These are phyloP conservation scores for Dioscorea alata DNA, from an alignment of 106 monocot species.

Conservation along the genomic window DNA sequence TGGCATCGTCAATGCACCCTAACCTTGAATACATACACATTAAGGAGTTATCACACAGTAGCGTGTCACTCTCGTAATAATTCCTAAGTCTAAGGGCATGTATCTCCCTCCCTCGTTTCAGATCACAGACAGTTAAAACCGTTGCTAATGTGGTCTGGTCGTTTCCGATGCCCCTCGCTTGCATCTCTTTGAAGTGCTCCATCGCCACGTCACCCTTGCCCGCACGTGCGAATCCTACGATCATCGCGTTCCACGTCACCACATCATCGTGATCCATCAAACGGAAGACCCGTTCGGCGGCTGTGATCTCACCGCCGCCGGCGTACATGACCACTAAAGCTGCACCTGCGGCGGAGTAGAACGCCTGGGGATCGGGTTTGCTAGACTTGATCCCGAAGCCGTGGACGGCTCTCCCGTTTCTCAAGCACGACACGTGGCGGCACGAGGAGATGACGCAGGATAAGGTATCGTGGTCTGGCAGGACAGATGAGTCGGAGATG, in stretches of 20 bases:
- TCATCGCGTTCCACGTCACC: slow-evolving; percentile 44
- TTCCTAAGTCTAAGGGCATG: slow-evolving; percentile 16
- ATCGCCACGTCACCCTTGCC: slow-evolving; percentile 14
- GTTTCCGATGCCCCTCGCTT: slow-evolving; percentile 12
- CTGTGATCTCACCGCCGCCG: not conserved
- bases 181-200: slow-evolving; percentile 30
- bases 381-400: slow-evolving; percentile 32
- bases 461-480: slow-evolving; percentile 43
- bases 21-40: slow-evolving; percentile 35
- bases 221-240: slow-evolving; percentile 11
- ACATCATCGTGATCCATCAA: slow-evolving; percentile 26
- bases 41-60: slow-evolving; percentile 23
- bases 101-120: slow-evolving; percentile 27
- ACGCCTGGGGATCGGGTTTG: not conserved
- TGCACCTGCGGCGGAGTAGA: slow-evolving; percentile 45
- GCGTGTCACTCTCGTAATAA: not conserved
- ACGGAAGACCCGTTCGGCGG: slow-evolving; percentile 16
- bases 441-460: slow-evolving; percentile 44
- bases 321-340: slow-evolving; percentile 36
- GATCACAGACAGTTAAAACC: slow-evolving; percentile 21
- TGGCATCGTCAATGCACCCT: slow-evolving; percentile 27
- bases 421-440: slow-evolving; percentile 26
- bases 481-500: not conserved
- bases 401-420: slow-evolving; percentile 24
- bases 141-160: slow-evolving; percentile 24